Base-by-base conservation (phyloP, 2,329 filamentous ascomycete species). In the Dactylonectria macrodidyma region DNA sequence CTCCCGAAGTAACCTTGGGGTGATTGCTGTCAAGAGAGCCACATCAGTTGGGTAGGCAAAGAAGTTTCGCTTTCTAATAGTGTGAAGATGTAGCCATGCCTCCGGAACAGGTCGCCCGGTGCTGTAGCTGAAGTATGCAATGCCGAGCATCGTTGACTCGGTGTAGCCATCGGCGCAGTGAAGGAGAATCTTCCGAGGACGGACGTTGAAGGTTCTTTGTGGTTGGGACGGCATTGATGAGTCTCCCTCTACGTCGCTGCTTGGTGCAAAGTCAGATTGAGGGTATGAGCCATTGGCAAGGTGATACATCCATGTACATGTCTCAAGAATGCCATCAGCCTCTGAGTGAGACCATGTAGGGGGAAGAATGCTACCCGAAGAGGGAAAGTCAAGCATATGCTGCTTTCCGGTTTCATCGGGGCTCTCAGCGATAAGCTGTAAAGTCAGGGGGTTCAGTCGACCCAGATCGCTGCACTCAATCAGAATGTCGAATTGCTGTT, bases 81-180 rank as follows among this genome's bases (percentile, higher is more conserved):
- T 91, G 79, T 99, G 96, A 56, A 99, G 85, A 66, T 90, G 87
- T 10, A 98, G 85, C 95, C 95, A 98, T 9, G 96, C 95, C 63
- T 95, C 90, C 33, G 95, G 92, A 0, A 95, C 88, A 0, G 95
- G 88, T 11, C 90, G 85, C 7, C 94, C 94, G 69, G 96, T 94
- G 61, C 93, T 94, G 81, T 95, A 99, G 87, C 97, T 97, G 78
- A 92, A 94, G 81, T 99, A 99, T 10, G 95, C 94, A 46, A 99
- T 89, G 2, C 90, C 94, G 19, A 99, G 86, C 80, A 99, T 87
- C 2, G 95, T 95, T 1, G 93, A 95, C 81, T 99, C 96, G 0
- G 96, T 99, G 77, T 99, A 99, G 19, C 96, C 96, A 80, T 99
- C 96, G 2, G 92, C 91, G 80, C 96, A 98, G 81, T 98, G 95